Conservation (phyloP, 2,329 filamentous ascomycete genomes). For the Arthrobotrys sphaeroides region DNA sequence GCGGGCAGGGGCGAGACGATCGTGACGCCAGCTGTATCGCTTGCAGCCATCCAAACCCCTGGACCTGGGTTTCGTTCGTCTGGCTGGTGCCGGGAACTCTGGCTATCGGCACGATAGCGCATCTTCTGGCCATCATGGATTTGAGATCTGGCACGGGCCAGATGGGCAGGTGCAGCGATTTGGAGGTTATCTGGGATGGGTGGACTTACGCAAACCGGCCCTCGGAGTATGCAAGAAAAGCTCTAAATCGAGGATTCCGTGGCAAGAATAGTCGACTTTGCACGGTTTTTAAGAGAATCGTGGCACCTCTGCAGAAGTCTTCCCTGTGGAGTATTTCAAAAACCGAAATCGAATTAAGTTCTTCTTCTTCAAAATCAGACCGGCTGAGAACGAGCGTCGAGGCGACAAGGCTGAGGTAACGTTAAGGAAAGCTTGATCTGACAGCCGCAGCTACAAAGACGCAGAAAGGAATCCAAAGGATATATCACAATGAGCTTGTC, state of each 20-base stretch:
- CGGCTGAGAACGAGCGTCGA: constrained; percentile 35
- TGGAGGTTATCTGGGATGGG: too few relatives aligned
- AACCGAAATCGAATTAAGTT: background rate
- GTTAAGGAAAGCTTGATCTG: constrained; percentile 6
- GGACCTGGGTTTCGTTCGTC: background rate
- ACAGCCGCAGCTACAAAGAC: constrained; percentile 13
- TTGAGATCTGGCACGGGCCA: constrained; percentile 4
- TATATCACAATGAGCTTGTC: constrained; percentile 22
- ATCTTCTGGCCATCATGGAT: background rate
- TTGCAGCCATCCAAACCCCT: background rate
- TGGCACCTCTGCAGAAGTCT: background rate
- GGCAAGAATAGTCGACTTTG: constrained; percentile 51
- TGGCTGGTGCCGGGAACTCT: background rate
- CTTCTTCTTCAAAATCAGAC: constrained; percentile 40
- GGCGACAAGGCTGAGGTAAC: constrained; percentile 18
- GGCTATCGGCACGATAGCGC: background rate
- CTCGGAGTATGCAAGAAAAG: constrained; percentile 6
- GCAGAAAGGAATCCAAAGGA: background rate
- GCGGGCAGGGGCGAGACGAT: too few relatives aligned
- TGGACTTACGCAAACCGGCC: constrained; percentile 53
- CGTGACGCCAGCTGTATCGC: too few relatives aligned
- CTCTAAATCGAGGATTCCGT: constrained; percentile 13
- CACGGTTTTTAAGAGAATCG: background rate
- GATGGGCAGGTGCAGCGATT: background rate
- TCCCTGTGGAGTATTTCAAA: background rate